These are phyloP conservation scores for Sextonia rubra DNA, from an alignment of 164 flowering plant species.

Conservation along the genomic window DNA sequence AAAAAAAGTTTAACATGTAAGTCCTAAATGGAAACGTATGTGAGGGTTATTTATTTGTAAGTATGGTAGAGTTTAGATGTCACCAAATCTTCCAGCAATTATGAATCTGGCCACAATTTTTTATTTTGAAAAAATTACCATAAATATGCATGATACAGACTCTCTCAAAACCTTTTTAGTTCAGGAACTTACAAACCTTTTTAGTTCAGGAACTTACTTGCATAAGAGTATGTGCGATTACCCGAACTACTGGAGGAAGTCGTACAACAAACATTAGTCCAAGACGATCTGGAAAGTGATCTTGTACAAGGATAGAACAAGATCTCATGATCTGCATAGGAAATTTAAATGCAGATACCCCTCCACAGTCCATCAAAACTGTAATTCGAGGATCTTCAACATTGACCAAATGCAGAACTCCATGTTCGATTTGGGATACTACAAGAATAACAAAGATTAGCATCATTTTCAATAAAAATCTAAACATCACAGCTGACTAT, in stretches of 20 bases:
- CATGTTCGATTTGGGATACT: constrained; percentile 87
- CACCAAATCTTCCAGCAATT: not conserved
- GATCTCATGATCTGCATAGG: constrained; percentile 86
- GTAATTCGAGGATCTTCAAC: constrained; percentile 57
- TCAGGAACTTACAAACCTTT: constrained; percentile 22
- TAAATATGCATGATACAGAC: not conserved
- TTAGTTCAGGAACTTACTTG: constrained; percentile 43
- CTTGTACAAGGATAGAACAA: constrained; percentile 71
- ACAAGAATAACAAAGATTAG: constrained; percentile 17
- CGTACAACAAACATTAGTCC: constrained; percentile 62
- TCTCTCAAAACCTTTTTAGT: not conserved
- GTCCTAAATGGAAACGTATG: too few relatives aligned
- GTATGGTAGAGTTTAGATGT: too few relatives aligned
- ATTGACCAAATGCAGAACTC: constrained; percentile 52
- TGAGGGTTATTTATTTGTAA: too few relatives aligned
- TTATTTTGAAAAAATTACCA: not conserved
- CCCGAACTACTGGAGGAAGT: constrained; percentile 81
- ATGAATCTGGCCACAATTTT: not conserved
- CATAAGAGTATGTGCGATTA: constrained; percentile 70
- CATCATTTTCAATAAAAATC: not conserved
- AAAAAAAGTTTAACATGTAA: too few relatives aligned
- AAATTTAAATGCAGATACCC: constrained; percentile 64
- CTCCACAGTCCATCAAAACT: constrained; percentile 84
- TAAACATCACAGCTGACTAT: not conserved
- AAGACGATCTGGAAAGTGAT: constrained; percentile 79